Base-by-base conservation (phyloP, 2,329 filamentous ascomycete genomes). In the Ceratocystis albifundus region DNA sequence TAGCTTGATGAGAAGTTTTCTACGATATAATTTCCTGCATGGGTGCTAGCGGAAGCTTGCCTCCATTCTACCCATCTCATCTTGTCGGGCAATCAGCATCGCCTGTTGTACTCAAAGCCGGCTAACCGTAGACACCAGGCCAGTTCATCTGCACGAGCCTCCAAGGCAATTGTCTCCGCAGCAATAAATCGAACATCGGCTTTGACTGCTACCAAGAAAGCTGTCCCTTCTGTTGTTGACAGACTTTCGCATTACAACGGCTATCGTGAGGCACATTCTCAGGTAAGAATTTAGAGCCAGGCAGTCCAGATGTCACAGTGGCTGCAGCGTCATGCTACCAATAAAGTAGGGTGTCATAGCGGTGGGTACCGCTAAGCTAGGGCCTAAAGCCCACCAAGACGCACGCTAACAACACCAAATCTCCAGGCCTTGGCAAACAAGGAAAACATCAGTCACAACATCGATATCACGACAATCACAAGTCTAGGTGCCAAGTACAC, bases 401-500 rank as follows among this genome's bases (percentile, higher is more conserved):
- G 8, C 12, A 8, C 25, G 30, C 55, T 59, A 59, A 59, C 55
- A 59, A 17, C 12, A n/a, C 15, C 55, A 8, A 25, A n/a, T 36
- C 4, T 59, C 32, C n/a, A 59, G 55, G 55, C 55, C 55, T 36
- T 10, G 3, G 17, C 10, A 17, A 59, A 36, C 55, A 59, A 59
- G 8, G 55, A 59, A 59, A 59, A 59, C 55, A 15, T 59, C 55
- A 28, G n/a, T 5, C 28, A 15, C 55, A 36, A 59, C 50, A 61
- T 12, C 15, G 36, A 41, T 41, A 59, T 59, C 64, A 44, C 64
- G 64, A 59, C 25, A 61, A 45, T 25, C 17, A 8, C 55, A 28
- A 22, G 22, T 30, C 1, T 28, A n/a, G 30, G 25, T 28, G 22
- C 3, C 55, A 59, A 59, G n/a, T 7, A 22, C 55, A n/a, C 55